A percentile compares a stretch with the other conserved stretches of the same genome.
phyloP scores from a whole-genome alignment of 2,329 filamentous ascomycete genomes.

The Penicillium polonicum region DNA sequence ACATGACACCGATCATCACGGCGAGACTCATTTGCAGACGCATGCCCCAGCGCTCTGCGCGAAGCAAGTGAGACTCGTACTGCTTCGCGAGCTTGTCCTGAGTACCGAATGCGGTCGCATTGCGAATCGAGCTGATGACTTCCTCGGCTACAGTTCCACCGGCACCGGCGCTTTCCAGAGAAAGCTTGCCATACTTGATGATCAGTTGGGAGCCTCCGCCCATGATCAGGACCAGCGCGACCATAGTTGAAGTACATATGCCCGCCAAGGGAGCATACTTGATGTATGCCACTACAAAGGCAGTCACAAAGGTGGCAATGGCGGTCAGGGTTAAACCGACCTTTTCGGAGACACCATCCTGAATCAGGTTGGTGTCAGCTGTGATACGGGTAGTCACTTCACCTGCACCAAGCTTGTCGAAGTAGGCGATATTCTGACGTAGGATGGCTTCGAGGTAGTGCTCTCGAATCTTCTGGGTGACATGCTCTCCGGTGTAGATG shows the following conservation, averaged over 20 bases:
- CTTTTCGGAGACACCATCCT: constrained; percentile 92
- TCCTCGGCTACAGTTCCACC: constrained; percentile 91
- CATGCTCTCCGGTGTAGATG: constrained; percentile 81
- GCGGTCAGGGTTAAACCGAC: constrained; percentile 74
- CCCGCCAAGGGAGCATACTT: constrained; percentile 91
- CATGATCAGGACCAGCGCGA: constrained; percentile 77
- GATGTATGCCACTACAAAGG: constrained; percentile 86
- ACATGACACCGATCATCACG: constrained; percentile 79
- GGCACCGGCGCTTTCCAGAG: constrained; percentile 74
- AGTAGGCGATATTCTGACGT: constrained; percentile 86
- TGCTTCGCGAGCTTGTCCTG: constrained; percentile 86
- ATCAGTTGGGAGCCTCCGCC: constrained; percentile 71
- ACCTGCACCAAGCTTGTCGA: constrained; percentile 87
- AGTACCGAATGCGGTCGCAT: constrained; percentile 87
- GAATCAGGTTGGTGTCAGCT: constrained; percentile 87
- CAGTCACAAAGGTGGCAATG: constrained; percentile 77
- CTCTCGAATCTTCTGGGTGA: constrained; percentile 74
- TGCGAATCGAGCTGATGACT: constrained; percentile 89
- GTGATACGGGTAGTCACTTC: constrained; percentile 95
- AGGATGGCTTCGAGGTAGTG: constrained; percentile 82
- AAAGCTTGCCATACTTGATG: constrained; percentile 75
- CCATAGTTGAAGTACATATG: constrained; percentile 78
- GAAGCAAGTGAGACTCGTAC: constrained; percentile 73
- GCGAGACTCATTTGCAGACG: constrained; percentile 71
- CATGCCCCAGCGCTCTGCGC: constrained; percentile 73